Base-by-base conservation (phyloP, 768 basidiomycete genomes). In the Boletus edulis region DNA sequence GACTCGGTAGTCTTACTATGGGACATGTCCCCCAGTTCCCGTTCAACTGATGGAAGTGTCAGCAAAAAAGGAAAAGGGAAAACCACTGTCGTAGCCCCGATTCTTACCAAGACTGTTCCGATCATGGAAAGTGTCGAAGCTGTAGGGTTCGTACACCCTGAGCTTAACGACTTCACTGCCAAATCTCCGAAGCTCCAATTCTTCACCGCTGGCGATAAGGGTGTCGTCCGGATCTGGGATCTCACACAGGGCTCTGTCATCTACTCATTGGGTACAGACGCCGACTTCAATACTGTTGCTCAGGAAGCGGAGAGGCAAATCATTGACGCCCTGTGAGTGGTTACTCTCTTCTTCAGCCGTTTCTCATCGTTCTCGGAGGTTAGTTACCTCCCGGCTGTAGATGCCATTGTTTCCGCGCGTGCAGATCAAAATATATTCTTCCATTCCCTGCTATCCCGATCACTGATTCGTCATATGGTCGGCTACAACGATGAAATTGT, bases 401-500 rank as follows among this genome's bases (percentile, higher is more conserved):
- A 85, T 10, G 81, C 81, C 1, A 71, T 98, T 14, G 78, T 94
- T 20, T 91, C 94, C 15, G 76, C 94, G 15, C 95, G 96, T 68
- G 94, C 91, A 22, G 96, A 99, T 71, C 97, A 98, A 73, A 99
- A 98, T 62, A 95, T 99, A 62, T 79, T 94, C 45, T 93, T 93
- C 73, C 86, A 94, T 70, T 94, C 91, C 3, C 75, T 96, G 9
- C 69, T 77, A n/a, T 82, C 83, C 1, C 79, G 79, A 32, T 74
- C 79, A 10, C 73, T 91, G 24, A 75, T 79, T 3, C 87, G 90
- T 17, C 96, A 98, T 62, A 74, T 98, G 61, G 86, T 98, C 63
- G 97, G 97, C 0, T 99, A 89, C 79, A 98, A 98, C 70, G 97
- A 99, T 72, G 96, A 98, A 72, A 94, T 98, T 61, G 89, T 98